These are phyloP conservation scores for Scheffersomyces illinoinensis DNA, from an alignment of 1,139 yeast species.

Conservation along the genomic window DNA sequence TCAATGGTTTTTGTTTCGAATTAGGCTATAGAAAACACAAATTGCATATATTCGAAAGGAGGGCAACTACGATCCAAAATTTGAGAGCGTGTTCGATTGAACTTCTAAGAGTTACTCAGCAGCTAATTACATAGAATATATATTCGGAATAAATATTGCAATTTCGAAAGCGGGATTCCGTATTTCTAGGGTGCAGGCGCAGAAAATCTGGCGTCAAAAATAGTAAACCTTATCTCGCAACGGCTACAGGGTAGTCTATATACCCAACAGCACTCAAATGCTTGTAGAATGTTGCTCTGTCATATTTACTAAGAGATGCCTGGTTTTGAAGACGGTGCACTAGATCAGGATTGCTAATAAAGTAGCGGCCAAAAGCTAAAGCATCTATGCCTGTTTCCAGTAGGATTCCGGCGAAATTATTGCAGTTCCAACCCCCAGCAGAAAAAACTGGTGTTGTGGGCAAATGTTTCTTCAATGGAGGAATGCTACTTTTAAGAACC, in stretches of 20 bases:
- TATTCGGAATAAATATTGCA: background rate
- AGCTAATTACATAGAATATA: background rate
- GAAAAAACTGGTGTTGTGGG: background rate
- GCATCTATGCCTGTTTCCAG: constrained; percentile 17
- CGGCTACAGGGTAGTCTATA: background rate
- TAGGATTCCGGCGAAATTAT: constrained; percentile 12
- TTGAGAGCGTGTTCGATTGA: background rate
- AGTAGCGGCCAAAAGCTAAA: constrained; percentile 50
- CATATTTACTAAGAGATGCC: constrained; percentile 25
- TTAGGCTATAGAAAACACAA: too few species aligned
- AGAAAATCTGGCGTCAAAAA: background rate
- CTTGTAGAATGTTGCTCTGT: constrained; percentile 7
- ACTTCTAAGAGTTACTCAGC: background rate
- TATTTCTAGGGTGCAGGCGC: background rate
- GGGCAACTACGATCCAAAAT: too few species aligned
- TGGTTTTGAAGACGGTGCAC: constrained; percentile 46
- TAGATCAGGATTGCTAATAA: constrained; percentile 55
- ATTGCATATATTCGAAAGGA: too few species aligned
- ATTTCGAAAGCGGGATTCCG: background rate
- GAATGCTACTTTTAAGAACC: constrained; percentile 22
- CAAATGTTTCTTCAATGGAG: background rate
- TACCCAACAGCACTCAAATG: background rate
- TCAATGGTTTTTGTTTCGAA: too few species aligned
- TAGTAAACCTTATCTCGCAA: background rate
- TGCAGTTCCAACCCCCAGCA: constrained; percentile 34